phyloP scores from a whole-genome alignment of 305 asterid genomes.

The Fraxinus floribunda region DNA sequence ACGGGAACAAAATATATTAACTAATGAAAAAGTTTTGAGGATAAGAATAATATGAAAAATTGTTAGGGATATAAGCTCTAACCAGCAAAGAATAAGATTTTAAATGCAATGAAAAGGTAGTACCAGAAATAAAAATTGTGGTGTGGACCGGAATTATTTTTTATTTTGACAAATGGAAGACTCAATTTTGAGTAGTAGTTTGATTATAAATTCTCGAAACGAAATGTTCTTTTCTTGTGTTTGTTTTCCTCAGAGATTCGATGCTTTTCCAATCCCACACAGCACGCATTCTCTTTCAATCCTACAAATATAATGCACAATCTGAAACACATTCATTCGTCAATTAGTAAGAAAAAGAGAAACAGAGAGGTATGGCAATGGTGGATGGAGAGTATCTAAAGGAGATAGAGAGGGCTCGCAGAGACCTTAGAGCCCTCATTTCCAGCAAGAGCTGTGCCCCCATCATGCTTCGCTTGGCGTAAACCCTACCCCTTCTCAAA shows the following conservation, averaged over 20 bases:
- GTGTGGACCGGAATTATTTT: neutral
- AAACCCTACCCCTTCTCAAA: slow-evolving; percentile 8
- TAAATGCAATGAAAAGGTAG: too few relatives aligned
- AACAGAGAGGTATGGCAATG: slow-evolving; percentile 21
- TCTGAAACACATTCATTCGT: neutral
- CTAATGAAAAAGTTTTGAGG: too few relatives aligned
- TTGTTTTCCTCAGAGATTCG: neutral
- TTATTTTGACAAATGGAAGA: neutral
- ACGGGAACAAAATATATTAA: too few relatives aligned
- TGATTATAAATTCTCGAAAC: neutral
- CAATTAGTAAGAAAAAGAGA: neutral
- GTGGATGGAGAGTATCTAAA: slow-evolving; percentile 55
- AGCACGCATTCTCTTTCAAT: neutral
- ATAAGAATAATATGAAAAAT: too few relatives aligned
- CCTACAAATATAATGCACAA: neutral
- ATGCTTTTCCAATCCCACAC: neutral
- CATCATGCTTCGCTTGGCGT: slow-evolving; percentile 93
- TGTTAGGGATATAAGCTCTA: too few relatives aligned
- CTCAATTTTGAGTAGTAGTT: neutral
- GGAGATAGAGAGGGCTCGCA: slow-evolving; percentile 63
- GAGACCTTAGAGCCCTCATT: slow-evolving; percentile 77
- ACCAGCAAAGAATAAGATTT: too few relatives aligned
- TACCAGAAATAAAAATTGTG: too few relatives aligned
- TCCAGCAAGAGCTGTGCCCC: slow-evolving; percentile 78
- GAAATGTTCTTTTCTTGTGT: neutral